phyloP scores from a whole-genome alignment of 2,329 filamentous ascomycete species.

The Zymoseptoria crescenta region DNA sequence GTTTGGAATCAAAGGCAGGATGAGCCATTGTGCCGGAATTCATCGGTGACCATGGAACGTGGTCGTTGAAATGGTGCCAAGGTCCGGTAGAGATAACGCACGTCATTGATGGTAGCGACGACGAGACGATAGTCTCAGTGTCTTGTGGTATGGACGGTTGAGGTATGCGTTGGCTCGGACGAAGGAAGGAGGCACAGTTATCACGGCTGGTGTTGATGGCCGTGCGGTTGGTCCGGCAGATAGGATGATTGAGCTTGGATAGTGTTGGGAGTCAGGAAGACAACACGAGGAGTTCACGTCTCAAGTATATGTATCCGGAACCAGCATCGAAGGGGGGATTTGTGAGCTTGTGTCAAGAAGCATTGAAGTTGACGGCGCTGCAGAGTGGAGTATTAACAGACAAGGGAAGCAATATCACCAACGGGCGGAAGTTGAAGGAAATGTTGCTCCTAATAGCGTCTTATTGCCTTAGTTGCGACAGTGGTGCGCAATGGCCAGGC shows the following conservation, averaged over 20 bases:
- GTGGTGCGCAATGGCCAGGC: constrained; percentile 12
- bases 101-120: constrained; percentile 20
- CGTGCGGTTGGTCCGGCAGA: neutral
- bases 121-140: neutral
- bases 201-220: neutral
- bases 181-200: neutral
- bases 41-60: constrained; percentile 27
- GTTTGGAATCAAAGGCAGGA: constrained; percentile 15
- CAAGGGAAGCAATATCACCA: constrained; percentile 8
- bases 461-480: constrained; percentile 6
- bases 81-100: constrained; percentile 24
- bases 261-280: neutral
- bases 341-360: constrained; percentile 7
- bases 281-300: neutral
- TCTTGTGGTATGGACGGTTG: neutral
- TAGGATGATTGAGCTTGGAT: neutral
- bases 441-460: constrained; percentile 19
- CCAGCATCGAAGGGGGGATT: neutral
- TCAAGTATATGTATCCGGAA: neutral
- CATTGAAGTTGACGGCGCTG: constrained; percentile 10
- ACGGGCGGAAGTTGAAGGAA: constrained; percentile 9
- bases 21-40: constrained; percentile 19
- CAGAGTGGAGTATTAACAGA: neutral
- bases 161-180: neutral
- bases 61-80: constrained; percentile 24